Percentiles rank a stretch among this genome's conserved stretches.
phyloP scores from a whole-genome alignment of 306 rosid genomes.

The Cicer judaicum region DNA sequence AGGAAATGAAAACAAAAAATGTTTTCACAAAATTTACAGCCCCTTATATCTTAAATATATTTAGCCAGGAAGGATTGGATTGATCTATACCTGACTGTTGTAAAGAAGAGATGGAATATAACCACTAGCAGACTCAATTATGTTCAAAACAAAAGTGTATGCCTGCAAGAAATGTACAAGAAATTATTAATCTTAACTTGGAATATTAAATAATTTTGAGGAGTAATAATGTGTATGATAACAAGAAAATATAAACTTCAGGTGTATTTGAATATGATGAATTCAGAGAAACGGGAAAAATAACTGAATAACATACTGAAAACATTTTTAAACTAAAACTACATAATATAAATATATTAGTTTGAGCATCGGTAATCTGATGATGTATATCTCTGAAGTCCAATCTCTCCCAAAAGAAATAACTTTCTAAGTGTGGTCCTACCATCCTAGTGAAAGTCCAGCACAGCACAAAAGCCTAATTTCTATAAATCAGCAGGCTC shows the following conservation, averaged over 20 bases:
- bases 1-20: no score
- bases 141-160: conserved; percentile 78
- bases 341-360: conserved; percentile 14
- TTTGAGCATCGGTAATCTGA: conserved; percentile 3
- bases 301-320: conserved; percentile 26
- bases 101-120: conserved; percentile 76
- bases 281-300: conserved; percentile 27
- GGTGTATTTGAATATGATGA: conserved; percentile 5
- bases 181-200: conserved; percentile 19
- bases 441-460: conserved; percentile 22
- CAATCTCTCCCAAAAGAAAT: conserved; percentile 11
- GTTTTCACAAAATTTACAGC: no score
- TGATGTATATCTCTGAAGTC: conserved; percentile 17
- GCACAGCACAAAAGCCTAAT: conserved; percentile 13
- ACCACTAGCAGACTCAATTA: conserved; percentile 76
- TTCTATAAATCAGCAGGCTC: conserved; percentile 14
- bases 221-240: conserved; percentile 17
- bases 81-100: conserved; percentile 81
- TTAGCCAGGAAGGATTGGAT: conserved; percentile 34
- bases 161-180: conserved; percentile 62
- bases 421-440: conserved; percentile 17
- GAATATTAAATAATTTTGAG: conserved; percentile 33
- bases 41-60: not conserved
- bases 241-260: conserved; percentile 23
- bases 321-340: conserved; percentile 25